Evolutionary conservation across 768 basidiomycete species (phyloP), one percentile per base, ranked within the genome.

Genomic region (Agaricus blazei): DNA sequence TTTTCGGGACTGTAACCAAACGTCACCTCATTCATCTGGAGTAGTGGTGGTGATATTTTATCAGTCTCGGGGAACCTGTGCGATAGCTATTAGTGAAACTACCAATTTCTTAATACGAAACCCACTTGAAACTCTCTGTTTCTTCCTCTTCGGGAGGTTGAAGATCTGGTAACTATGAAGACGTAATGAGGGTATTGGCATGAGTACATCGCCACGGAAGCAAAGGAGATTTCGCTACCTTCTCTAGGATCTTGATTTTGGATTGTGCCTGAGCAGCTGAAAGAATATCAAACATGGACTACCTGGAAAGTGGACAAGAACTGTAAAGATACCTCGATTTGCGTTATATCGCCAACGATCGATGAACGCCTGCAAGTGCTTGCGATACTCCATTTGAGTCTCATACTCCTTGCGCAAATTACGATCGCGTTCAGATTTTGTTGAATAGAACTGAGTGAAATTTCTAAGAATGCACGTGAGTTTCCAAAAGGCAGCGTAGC

Each of bases 321-420:
- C 27, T 19, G n/a, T 54, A 54, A n/a, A 58, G 69, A 57, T 69
- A 81, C 88, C 88, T 63, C 95, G 81, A 68, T 96, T 96, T 55
- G 94, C 94, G 62, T 98, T 98, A 71, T 98, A 98, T 63, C 96
- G 79, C 97, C 97, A 99, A 51, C 93, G 80, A 64, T 98, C 97
- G 62, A 99, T 98, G 74, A 97, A 99, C 0, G 96, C 94, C 67
- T 98, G 96, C 29, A 98, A 72, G 74, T 97, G 93, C 64, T 90
- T 89, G 53, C 97, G 82, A 67, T 98, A 98, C 9, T 90, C 88
- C 82, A 97, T 85, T 70, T 99, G 97, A 0, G 93, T 77, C 34
- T 98, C 96, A 69, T 98, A 99, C 69, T 98, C 96, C 71, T 93
- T 94, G 41, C 83, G 84, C 70, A 95, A 73, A 65, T 94, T 94